Evolutionary conservation across 441 rosid species (phyloP).

Genomic region (Populus hybrid): DNA sequence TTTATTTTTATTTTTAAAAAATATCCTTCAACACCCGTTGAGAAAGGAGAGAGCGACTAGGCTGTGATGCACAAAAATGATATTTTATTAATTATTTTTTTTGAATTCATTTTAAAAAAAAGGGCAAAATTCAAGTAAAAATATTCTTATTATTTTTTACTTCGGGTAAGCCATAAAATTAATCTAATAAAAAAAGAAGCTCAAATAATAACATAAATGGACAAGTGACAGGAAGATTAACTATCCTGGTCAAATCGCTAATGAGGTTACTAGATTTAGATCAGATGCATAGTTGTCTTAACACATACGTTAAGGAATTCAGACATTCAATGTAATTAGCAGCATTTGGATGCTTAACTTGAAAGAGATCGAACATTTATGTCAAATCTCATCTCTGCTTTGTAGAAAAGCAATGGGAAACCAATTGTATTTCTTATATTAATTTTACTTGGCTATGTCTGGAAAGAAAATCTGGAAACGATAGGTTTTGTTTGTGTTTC

Average conservation of each 20-base stretch:
- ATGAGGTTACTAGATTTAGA: slow-evolving; percentile 15
- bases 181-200: neutral
- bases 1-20: too few species aligned
- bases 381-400: neutral
- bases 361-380: neutral
- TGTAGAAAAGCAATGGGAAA: neutral
- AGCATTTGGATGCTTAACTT: neutral
- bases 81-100: too few species aligned
- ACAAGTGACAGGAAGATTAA: neutral
- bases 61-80: too few species aligned
- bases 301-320: neutral
- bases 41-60: too few species aligned
- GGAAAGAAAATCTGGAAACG: slow-evolving; percentile 1
- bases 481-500: neutral
- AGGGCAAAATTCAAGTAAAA: too few species aligned
- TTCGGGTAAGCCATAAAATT: too few species aligned
- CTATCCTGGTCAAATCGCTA: slow-evolving; percentile 1
- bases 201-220: neutral
- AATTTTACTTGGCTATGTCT: neutral
- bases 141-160: too few species aligned
- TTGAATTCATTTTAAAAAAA: too few species aligned
- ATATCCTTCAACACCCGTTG: too few species aligned
- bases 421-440: neutral
- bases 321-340: neutral
- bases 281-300: neutral